Evolutionary conservation across 2,329 filamentous ascomycete genomes (phyloP), one percentile per base, ranked within the genome.

Genomic region (Coniella lustricola): DNA sequence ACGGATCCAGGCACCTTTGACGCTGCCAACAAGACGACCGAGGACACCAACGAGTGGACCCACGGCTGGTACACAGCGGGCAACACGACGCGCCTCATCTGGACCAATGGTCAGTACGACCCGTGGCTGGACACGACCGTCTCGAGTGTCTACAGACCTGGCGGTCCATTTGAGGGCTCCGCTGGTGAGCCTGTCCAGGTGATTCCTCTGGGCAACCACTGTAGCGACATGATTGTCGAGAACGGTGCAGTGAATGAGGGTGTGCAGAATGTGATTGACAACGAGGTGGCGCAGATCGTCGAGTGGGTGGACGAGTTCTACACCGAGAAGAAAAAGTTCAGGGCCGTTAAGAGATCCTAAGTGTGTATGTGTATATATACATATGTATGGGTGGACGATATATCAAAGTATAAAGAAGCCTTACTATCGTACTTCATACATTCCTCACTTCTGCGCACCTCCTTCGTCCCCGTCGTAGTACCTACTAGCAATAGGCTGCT

Each of bases 221-320:
- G 67, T 57, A 67, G 64, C 12, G 69, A 71, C 44, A 45, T 68
- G 49, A 64, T 67, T 25, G 61, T 57, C 1, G 57, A 56, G 20
- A 81, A 82, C 62, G 78, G 72, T 43, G 59, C 49, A 2, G 71
- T 63, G 16, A 82, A 82, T 57, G 66, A 62, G 0, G 76, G 70
- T 0, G 69, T 72, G 1, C 66, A 72, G 58, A 62, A 63, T 35
- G 68, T 81, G 1, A 72, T 77, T 34, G 67, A 79, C 55, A 67
- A 67, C 21, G 70, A 75, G 59, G 64, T 79, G 3, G 65, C 62
- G 12, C 69, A 77, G 60, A 72, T 82, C 54, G 71, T 68, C 54
- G 59, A 57, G 18, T 82, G 78, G 78, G 73, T 81, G 3, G 64
- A 61, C 1, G 74, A 81, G 59, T 82, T 64, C 44, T 69, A 70